Evolutionary conservation across 225 moss, liverwort and hornwort species (phyloP).

Genomic region (Pseudoscleropodium purum): DNA sequence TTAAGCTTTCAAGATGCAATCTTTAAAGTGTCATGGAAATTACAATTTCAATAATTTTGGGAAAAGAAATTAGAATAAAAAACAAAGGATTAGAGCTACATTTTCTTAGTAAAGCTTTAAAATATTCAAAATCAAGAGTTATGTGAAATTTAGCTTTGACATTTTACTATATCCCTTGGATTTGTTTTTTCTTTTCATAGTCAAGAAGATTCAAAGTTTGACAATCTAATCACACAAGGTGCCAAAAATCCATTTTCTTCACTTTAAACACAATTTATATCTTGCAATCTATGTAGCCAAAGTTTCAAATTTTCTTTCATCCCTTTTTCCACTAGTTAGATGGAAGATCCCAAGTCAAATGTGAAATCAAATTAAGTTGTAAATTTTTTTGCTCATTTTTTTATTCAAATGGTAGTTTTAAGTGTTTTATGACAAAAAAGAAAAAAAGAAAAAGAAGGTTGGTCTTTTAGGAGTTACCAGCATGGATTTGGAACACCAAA

Average conservation of each 20-base stretch:
- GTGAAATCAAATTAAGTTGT: background rate
- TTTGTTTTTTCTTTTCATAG: background rate
- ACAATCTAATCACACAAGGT: background rate
- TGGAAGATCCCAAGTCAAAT: background rate
- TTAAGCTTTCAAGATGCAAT: background rate
- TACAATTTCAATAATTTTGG: background rate
- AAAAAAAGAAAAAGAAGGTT: background rate
- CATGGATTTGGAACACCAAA: rapidly evolving
- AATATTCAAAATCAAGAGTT: background rate
- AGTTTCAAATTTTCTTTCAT: background rate
- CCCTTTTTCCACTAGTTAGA: background rate
- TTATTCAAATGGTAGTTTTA: background rate
- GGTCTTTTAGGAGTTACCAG: rapidly evolving
- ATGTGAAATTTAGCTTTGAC: background rate
- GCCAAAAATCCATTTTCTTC: rapidly evolving
- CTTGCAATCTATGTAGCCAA: background rate
- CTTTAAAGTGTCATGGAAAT: background rate
- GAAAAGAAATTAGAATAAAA: background rate
- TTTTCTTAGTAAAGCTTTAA: background rate
- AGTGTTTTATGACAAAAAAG: background rate
- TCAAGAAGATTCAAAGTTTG: background rate
- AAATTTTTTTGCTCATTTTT: background rate
- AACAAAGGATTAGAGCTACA: background rate
- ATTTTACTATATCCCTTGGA: rapidly evolving
- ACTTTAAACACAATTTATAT: background rate